Base-by-base conservation (phyloP, 2,329 filamentous ascomycete genomes). In the Pseudogymnoascus sp. region DNA sequence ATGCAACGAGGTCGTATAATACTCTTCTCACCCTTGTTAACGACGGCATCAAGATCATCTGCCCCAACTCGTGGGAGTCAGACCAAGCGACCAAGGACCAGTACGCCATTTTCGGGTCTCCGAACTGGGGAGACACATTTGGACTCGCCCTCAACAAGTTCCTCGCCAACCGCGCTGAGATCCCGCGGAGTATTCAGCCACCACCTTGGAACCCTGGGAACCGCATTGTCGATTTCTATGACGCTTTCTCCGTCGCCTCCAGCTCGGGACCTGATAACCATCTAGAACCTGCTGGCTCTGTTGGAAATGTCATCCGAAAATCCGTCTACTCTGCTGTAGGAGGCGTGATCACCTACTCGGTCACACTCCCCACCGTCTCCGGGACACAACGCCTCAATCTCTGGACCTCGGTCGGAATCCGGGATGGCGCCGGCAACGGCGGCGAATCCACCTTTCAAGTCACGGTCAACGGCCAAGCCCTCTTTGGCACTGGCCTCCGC, bases 61-160 rank as follows among this genome's bases (percentile, higher is more conserved):
- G 65, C 31, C 64, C 64, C 4, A 66, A 66, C 55, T 61, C 65
- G 10, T 66, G 65, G 64, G 65, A 66, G 31, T 55, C 61, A 10
- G 62, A 66, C 21, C 41, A 52, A 4, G 45, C 49, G 5, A 33
- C 43, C 3, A 63, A 63, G 21, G 63, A 66, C 35, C 63, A 66
- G 37, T 66, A 66, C 21, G 60, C 65, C 26, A 16, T 66, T 11
- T 66, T 66, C 31, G 62, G 39, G 16, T 65, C 62, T 23, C 63
- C 64, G 6, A 38, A 64, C 21, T 65, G 59, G 38, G 64, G 62
- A 1, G 52, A 66, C 41, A 65, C 61, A 14, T 66, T 63, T 26
- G 65, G 65, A 26, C 59, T 59, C 31, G 62, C 60, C 10, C n/a
- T 66, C 10, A 62, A 61, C 7, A 60, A 61, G 45, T 65, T 66